Conservation (phyloP, 2,329 filamentous ascomycete genomes). For the Ceratocystis papillata region DNA sequence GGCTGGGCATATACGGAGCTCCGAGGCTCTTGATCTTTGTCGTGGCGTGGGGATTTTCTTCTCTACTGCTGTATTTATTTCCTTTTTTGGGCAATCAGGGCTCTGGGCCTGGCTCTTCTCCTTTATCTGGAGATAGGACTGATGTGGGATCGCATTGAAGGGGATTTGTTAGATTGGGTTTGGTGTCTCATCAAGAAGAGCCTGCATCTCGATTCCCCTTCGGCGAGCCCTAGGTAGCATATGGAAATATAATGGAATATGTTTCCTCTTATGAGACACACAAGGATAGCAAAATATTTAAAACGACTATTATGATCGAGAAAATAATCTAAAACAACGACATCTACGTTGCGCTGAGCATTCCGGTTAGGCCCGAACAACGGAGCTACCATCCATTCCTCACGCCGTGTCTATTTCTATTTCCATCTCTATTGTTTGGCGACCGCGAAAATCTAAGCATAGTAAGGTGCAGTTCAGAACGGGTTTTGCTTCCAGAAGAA, state of each 20-base stretch:
- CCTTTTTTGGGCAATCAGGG: neutral
- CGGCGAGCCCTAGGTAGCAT: neutral
- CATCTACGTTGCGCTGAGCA: neutral
- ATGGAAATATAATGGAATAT: slow-evolving; percentile 9
- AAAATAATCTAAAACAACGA: neutral
- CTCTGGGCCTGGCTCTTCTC: neutral
- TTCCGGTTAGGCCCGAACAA: neutral
- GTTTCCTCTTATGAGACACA: slow-evolving; percentile 3
- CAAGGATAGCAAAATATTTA: no score
- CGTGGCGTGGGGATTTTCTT: neutral
- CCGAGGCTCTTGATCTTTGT: neutral
- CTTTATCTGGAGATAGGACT: neutral
- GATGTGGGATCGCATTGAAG: neutral
- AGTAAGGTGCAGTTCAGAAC: neutral
- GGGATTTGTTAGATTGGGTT: neutral
- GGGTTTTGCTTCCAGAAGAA: slow-evolving; percentile 5
- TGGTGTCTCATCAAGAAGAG: neutral
- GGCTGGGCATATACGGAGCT: slow-evolving; percentile 6
- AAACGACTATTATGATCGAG: no score
- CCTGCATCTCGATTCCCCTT: neutral
- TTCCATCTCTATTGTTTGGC: neutral
- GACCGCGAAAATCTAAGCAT: neutral
- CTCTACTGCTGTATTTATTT: neutral
- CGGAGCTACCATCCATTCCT: neutral
- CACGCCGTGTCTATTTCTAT: neutral